Base-by-base conservation (phyloP, 1,284 basidiomycete genomes). In the Irpex sp. region DNA sequence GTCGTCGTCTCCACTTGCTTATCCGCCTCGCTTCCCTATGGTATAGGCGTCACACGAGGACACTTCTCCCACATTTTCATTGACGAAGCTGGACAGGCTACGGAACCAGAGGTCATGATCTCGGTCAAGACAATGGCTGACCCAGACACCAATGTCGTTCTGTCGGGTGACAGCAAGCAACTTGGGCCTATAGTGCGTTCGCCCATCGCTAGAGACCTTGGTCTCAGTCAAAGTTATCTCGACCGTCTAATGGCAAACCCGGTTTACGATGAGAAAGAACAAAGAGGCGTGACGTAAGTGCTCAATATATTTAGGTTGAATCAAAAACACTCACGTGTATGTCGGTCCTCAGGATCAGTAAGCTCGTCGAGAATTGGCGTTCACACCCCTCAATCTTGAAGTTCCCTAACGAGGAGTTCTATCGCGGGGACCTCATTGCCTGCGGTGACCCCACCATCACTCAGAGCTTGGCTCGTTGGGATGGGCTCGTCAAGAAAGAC, bases 41-140 rank as follows among this genome's bases (percentile, higher is more conserved):
- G 81, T 0, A 78, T 88, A 21, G 87, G 86, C 1, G 77, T 89
- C 56, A 70, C 78, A 1, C 76, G 81, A 8, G 86, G 85, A 0
- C 85, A 88, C 71, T 88, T 83, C 68, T 79, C 75, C 0, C 83
- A 87, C 63, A 84, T 89, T 11, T 86, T 89, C 68, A 74, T 87
- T 9, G 87, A 89, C 68, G 87, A 89, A 67, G 86, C 86, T 7
- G 86, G 84, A 0, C 86, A 88, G 66, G 85, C 85, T 1, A 82
- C 78, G 17, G 86, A 88, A 65, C 83, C 84, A 0, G 84, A 86
- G 65, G 72, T 78, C 11, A 83, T 86, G 79, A 76, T 85, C 3
- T 75, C 82, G 0, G 77, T 87, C 63, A 81, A 80, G 74, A 82
- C 78, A 8, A 74, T 82, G 60, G 81, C 81, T 0, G 75, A 77